Conservation (phyloP, 164 flowering plant genomes). For the Santalum album region DNA sequence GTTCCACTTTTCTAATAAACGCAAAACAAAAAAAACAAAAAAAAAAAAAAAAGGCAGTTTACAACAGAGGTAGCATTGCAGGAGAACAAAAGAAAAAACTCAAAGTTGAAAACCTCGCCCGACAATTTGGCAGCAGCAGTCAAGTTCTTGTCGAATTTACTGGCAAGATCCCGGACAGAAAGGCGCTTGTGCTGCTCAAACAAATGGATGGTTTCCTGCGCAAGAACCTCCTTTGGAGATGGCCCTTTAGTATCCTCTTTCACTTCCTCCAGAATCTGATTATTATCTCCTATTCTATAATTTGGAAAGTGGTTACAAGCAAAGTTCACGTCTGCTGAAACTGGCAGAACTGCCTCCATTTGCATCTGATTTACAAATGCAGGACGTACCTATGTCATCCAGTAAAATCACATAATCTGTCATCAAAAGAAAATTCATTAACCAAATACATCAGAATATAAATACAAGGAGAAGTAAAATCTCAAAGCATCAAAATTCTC, state of each 20-base stretch:
- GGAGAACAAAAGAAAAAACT: neutral
- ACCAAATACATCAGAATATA: no score
- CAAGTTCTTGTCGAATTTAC: constrained; percentile 64
- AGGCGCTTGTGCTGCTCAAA: constrained; percentile 64
- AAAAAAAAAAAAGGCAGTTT: no score
- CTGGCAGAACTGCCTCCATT: constrained; percentile 32
- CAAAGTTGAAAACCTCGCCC: constrained; percentile 35
- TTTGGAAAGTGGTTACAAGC: constrained; percentile 50
- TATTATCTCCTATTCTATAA: constrained; percentile 51
- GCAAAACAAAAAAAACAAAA: no score
- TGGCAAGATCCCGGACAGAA: constrained; percentile 75
- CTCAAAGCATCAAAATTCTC: no score
- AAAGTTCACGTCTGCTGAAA: constrained; percentile 58
- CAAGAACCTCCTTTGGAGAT: constrained; percentile 59
- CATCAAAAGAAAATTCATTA: neutral
- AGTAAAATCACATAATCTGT: constrained; percentile 11
- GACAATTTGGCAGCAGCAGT: constrained; percentile 69
- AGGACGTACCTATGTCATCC: constrained; percentile 56
- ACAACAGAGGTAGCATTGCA: no score
- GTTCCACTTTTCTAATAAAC: no score
- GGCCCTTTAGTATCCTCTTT: constrained; percentile 43
- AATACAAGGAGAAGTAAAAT: no score
- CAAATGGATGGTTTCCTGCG: constrained; percentile 41
- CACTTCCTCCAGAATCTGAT: constrained; percentile 47
- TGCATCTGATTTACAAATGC: constrained; percentile 37